Evolutionary conservation across 352 stramenopile genomes (phyloP), one percentile per base, ranked within the genome.

Genomic region (Globisporangium radiosum): DNA sequence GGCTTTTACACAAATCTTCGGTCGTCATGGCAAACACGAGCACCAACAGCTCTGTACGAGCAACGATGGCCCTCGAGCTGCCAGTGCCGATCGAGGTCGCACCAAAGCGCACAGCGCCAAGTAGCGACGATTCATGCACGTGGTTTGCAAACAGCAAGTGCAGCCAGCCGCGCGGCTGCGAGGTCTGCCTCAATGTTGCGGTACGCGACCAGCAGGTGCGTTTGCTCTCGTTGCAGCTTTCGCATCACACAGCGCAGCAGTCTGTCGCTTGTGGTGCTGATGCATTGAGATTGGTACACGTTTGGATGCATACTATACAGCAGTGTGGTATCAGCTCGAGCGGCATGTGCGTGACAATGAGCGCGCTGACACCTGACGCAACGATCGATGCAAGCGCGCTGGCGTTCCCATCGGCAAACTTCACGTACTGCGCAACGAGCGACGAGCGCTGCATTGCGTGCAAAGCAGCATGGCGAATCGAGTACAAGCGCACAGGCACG

Each of bases 391-490:
- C 48, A 39, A 56, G 38, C 14, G 13, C 19, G 3, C n/a, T 45
- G 57, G 67, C 66, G 51, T 76, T 70, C 33, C 59, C 69, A 19
- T 72, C 71, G 14, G 64, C 50, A 11, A 67, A 70, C 13, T 65
- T 72, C 43, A 71, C 60, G 25, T 78, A 78, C 60, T 76, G 68
- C 56, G 56, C 47, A 8, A 42, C 51, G 2, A 47, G 64, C 17
- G 68, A 78, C 56, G 25, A 53, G 13, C 54, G 38, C 10, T 78
- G 71, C 39, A 59, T 43, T 37, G 36, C 47, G 10, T 78, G 68
- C 50, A 49, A 67, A 11, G 54, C 59, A 10, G 57, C 52, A 7
- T 78, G 71, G 68, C 39, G 56, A 1, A 53, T 50, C 8, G 45
- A 72, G 43, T 73, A 65, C 42, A 68, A 58, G 19, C 53, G n/a